Percentiles rank a stretch among this genome's conserved stretches.
These are phyloP conservation scores for Avena sativa DNA, from an alignment of 176 grass and related monocot genomes.

Conservation along the genomic window DNA sequence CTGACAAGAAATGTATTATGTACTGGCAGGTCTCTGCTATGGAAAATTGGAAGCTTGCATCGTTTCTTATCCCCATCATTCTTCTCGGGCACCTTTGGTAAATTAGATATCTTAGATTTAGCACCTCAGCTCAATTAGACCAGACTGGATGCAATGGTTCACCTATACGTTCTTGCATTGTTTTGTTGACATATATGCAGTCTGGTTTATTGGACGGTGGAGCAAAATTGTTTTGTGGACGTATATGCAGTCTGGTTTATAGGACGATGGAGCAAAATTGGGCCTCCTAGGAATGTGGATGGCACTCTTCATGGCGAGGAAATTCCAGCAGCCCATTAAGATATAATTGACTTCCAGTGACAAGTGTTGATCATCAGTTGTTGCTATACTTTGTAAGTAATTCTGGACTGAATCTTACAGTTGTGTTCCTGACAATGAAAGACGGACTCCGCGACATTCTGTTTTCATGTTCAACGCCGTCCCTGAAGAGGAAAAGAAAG, in stretches of 20 bases:
- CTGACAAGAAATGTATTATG: background rate
- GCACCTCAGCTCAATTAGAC: background rate
- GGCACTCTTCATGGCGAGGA: constrained; percentile 68
- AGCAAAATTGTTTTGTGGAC: too few relatives aligned
- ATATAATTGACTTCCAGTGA: constrained; percentile 27
- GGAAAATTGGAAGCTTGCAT: constrained; percentile 82
- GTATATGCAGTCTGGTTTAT: constrained; percentile 65
- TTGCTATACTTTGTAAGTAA: background rate
- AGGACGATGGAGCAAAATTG: constrained; percentile 71
- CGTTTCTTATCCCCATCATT: constrained; percentile 78
- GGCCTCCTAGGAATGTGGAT: constrained; percentile 70
- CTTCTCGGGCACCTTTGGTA: constrained; percentile 92
- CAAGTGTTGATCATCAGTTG: background rate
- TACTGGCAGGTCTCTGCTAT: constrained; percentile 72
- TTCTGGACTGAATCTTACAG: background rate
- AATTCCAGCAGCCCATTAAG: constrained; percentile 93
- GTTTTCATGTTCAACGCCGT: constrained; percentile 89
- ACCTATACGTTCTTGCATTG: background rate
- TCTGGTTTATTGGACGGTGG: constrained; percentile 75
- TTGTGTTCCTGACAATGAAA: constrained; percentile 37
- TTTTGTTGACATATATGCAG: constrained; percentile 27
- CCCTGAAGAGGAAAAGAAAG: constrained; percentile 79
- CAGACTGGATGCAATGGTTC: too few relatives aligned
- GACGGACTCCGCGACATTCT: constrained; percentile 85
- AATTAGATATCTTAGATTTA: background rate